A percentile compares a stretch with the other conserved stretches of the same genome.
Evolutionary conservation across 2,329 filamentous ascomycete genomes (phyloP).

Genomic region (Neonectria faginata): DNA sequence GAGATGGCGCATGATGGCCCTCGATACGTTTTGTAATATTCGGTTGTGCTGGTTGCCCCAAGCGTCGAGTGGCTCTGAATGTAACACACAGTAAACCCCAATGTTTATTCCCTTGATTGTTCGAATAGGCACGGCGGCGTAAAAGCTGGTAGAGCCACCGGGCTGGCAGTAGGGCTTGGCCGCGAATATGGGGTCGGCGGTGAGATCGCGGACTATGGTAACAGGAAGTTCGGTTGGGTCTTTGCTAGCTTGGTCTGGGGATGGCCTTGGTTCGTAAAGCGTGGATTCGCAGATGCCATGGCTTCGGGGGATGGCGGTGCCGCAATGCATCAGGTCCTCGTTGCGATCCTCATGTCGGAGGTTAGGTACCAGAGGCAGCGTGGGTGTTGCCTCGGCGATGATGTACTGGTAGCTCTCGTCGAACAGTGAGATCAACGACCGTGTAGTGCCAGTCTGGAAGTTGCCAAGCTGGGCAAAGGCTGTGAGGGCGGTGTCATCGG

Average conservation of each 20-base stretch:
- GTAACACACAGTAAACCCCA: constrained; percentile 52
- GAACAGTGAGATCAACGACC: constrained; percentile 64
- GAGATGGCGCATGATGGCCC: constrained; percentile 53
- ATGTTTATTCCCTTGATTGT: constrained; percentile 53
- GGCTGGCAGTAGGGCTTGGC: constrained; percentile 40
- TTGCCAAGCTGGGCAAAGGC: constrained; percentile 63
- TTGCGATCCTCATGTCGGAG: constrained; percentile 15
- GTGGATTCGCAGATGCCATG: constrained; percentile 47
- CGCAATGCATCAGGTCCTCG: constrained; percentile 46
- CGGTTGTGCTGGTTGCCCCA: constrained; percentile 46
- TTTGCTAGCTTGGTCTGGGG: not conserved
- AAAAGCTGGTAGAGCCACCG: constrained; percentile 49
- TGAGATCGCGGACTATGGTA: constrained; percentile 51
- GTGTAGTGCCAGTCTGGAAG: constrained; percentile 55
- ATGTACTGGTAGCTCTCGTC: constrained; percentile 61
- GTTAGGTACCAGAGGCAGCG: constrained; percentile 50
- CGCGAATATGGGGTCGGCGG: constrained; percentile 46
- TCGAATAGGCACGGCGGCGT: constrained; percentile 34
- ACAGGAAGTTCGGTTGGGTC: constrained; percentile 45
- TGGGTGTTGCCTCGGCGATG: constrained; percentile 63
- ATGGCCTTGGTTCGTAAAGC: constrained; percentile 24
- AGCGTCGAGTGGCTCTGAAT: constrained; percentile 20
- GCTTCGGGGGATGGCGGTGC: constrained; percentile 47
- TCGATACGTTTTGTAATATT: constrained; percentile 45
- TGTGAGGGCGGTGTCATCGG: constrained; percentile 56